phyloP scores from a whole-genome alignment of 2,329 filamentous ascomycete genomes.

The Colletotrichum tropicale region DNA sequence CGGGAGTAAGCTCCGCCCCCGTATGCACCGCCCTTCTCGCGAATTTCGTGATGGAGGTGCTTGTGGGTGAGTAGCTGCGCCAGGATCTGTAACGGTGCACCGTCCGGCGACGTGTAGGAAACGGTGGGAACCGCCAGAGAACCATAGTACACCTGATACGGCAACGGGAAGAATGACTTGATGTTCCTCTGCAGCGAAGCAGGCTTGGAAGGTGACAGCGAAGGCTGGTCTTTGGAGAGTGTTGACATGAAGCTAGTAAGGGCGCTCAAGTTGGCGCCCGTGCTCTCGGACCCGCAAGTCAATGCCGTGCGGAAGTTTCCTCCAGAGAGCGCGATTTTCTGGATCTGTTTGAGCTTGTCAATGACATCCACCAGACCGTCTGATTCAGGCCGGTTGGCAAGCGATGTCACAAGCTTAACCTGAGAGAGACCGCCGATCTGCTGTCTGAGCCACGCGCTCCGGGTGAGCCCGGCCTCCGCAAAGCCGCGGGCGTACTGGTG shows the following conservation, averaged over 20 bases:
- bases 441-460: slow-evolving; percentile 75
- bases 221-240: slow-evolving; percentile 49
- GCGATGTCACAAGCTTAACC: slow-evolving; percentile 79
- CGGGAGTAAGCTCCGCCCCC: slow-evolving; percentile 88
- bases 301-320: slow-evolving; percentile 78
- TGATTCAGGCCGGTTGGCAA: slow-evolving; percentile 74
- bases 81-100: slow-evolving; percentile 85
- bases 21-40: slow-evolving; percentile 96
- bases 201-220: slow-evolving; percentile 36
- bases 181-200: slow-evolving; percentile 49
- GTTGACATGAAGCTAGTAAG: slow-evolving; percentile 73
- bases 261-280: slow-evolving; percentile 70
- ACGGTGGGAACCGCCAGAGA: slow-evolving; percentile 81
- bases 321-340: slow-evolving; percentile 75
- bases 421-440: slow-evolving; percentile 92
- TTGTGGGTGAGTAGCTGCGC: slow-evolving; percentile 95
- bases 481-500: slow-evolving; percentile 86
- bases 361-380: slow-evolving; percentile 79
- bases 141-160: slow-evolving; percentile 97
- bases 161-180: slow-evolving; percentile 90
- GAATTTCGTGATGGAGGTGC: slow-evolving; percentile 94
- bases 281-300: slow-evolving; percentile 81
- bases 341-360: slow-evolving; percentile 83
- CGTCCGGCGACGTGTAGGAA: slow-evolving; percentile 77
- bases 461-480: slow-evolving; percentile 80